Evolutionary conservation across 495 filamentous ascomycete genomes (phyloP).

Genomic region (Lophiostoma macrostomum): DNA sequence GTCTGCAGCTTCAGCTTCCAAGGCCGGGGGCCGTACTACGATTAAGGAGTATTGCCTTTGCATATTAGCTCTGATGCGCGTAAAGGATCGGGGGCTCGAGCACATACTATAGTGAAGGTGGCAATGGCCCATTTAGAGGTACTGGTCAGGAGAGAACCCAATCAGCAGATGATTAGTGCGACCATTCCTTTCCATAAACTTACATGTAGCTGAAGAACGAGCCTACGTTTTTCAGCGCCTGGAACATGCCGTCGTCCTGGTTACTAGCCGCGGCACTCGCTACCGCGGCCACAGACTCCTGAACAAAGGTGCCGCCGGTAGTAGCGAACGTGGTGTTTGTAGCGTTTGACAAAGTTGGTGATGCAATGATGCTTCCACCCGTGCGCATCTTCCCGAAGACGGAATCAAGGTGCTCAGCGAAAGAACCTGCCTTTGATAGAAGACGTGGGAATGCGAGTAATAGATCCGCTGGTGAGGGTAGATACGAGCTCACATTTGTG

Average conservation of each 20-base stretch:
- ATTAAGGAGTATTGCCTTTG: conserved; percentile 79
- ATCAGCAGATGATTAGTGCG: no score
- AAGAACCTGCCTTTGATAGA: conserved; percentile 58
- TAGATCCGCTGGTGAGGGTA: conserved; percentile 47
- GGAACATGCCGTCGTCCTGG: conserved; percentile 33
- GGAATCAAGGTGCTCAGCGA: conserved; percentile 60
- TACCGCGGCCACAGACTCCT: conserved; percentile 40
- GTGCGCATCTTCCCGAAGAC: conserved; percentile 48
- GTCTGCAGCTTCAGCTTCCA: no score
- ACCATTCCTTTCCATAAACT: no score
- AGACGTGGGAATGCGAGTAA: conserved; percentile 61
- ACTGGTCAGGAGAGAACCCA: no score
- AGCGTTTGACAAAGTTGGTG: conserved; percentile 44
- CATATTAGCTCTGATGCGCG: conserved; percentile 18
- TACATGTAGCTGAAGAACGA: conserved; percentile 86
- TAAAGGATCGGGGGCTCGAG: background rate
- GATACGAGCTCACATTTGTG: conserved; percentile 21
- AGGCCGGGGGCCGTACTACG: no score
- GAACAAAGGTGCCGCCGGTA: conserved; percentile 34
- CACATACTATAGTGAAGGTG: conserved; percentile 72
- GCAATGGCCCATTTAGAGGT: conserved; percentile 91
- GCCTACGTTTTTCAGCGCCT: conserved; percentile 60
- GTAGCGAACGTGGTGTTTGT: conserved; percentile 39
- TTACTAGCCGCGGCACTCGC: conserved; percentile 23
- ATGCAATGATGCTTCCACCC: conserved; percentile 59